These are phyloP conservation scores for Rhodotorula sp. DNA, from an alignment of 1,284 basidiomycete genomes.

Conservation along the genomic window DNA sequence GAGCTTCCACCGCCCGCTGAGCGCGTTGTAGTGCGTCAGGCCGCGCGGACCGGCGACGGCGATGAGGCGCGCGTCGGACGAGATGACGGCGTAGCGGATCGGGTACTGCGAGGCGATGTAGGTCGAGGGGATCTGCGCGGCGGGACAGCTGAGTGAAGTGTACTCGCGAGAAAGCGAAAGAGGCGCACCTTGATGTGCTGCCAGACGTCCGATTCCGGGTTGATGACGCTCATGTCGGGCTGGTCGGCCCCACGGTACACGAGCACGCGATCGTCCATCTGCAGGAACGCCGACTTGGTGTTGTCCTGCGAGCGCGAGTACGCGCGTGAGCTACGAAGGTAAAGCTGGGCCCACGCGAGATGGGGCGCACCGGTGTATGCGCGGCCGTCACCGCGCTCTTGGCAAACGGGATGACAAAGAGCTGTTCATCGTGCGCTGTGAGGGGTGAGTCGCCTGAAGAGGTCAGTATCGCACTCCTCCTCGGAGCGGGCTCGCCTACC, in stretches of 20 bases:
- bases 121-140: constrained; percentile 71
- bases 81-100: constrained; percentile 87
- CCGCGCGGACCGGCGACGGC: constrained; percentile 91
- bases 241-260: constrained; percentile 98
- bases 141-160: not conserved
- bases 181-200: constrained; percentile 78
- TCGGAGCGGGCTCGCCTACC: too few relatives aligned
- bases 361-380: constrained; percentile 55
- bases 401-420: constrained; percentile 87
- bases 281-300: constrained; percentile 89
- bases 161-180: constrained; percentile 1
- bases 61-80: constrained; percentile 84
- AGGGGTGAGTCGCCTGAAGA: constrained; percentile 1
- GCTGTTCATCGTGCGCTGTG: constrained; percentile 55
- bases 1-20: constrained; percentile 92
- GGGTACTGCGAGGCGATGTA: constrained; percentile 95
- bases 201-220: constrained; percentile 98
- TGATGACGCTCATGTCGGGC: constrained; percentile 96
- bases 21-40: constrained; percentile 88
- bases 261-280: constrained; percentile 89
- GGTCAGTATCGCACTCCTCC: not conserved
- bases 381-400: constrained; percentile 91
- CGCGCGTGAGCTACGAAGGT: not conserved
- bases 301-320: constrained; percentile 65
- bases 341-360: not conserved